phyloP scores from a whole-genome alignment of 2,329 filamentous ascomycete species.

The Xylariaceae sp. region DNA sequence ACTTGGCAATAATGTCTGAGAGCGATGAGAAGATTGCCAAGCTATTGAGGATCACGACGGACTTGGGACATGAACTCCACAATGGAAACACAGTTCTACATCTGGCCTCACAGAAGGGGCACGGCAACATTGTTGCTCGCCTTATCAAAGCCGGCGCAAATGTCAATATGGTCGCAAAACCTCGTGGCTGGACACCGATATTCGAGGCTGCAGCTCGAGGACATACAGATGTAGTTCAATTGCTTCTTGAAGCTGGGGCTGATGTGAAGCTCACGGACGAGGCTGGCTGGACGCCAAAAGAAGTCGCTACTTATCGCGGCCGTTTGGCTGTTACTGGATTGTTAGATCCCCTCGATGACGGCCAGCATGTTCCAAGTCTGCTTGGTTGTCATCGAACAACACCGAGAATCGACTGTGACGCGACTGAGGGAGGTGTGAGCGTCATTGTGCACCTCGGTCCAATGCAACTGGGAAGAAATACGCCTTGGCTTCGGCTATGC shows the following conservation, averaged over 20 bases:
- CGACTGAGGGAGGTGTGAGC: not conserved
- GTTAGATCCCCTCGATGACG: not conserved
- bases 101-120: slow-evolving; percentile 21
- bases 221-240: slow-evolving; percentile 20
- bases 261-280: slow-evolving; percentile 21
- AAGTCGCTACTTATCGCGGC: slow-evolving; percentile 33
- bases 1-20: slow-evolving; percentile 1
- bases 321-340: slow-evolving; percentile 27
- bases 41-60: slow-evolving; percentile 1
- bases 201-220: slow-evolving; percentile 30
- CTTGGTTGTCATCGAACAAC: not conserved
- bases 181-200: slow-evolving; percentile 32
- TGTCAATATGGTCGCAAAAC: slow-evolving; percentile 21
- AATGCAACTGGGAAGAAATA: slow-evolving; percentile 7
- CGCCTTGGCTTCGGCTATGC: no score
- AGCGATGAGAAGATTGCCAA: not conserved
- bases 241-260: slow-evolving; percentile 28
- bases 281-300: slow-evolving; percentile 33
- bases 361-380: not conserved
- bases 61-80: slow-evolving; percentile 8
- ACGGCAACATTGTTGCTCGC: slow-evolving; percentile 11
- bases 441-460: slow-evolving; percentile 5
- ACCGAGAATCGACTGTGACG: not conserved
- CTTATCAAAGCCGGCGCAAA: not conserved
- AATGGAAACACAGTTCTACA: slow-evolving; percentile 24